Evolutionary conservation across 2,329 filamentous ascomycete species (phyloP).

Genomic region (Xylaria sp.): DNA sequence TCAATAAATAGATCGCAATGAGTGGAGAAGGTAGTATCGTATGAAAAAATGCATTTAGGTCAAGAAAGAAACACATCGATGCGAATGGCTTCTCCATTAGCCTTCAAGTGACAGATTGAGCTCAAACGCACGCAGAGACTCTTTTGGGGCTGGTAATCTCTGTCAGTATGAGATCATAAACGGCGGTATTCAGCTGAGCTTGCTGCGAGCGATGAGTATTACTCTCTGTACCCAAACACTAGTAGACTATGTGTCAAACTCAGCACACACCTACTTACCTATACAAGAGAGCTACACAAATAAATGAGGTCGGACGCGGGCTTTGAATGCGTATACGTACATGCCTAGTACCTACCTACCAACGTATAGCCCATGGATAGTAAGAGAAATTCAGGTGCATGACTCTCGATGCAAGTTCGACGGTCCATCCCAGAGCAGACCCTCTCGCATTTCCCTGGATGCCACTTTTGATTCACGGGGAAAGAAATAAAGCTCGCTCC

Average conservation of each 20-base stretch:
- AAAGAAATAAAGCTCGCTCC: too few relatives aligned
- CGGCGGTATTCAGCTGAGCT: background rate
- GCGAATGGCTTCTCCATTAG: background rate
- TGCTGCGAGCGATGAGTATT: background rate
- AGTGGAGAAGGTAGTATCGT: background rate
- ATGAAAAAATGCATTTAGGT: background rate
- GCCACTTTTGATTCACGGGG: background rate
- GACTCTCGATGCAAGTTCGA: background rate
- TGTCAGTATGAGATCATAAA: background rate
- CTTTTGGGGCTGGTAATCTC: background rate
- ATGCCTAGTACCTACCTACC: background rate
- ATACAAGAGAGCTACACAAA: background rate
- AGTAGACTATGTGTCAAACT: background rate
- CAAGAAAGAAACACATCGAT: background rate
- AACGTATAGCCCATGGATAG: background rate
- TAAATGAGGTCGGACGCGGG: background rate
- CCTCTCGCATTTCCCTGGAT: background rate
- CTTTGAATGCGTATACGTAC: background rate
- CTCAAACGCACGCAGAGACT: too few relatives aligned
- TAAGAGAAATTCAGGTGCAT: background rate
- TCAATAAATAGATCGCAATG: background rate
- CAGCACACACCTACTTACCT: background rate
- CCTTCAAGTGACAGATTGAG: background rate
- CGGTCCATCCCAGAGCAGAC: background rate
- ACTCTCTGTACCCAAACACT: background rate